Evolutionary conservation across 2,329 filamentous ascomycete species (phyloP), one percentile per base, ranked within the genome.

Genomic region (Fusarium subtropicale): DNA sequence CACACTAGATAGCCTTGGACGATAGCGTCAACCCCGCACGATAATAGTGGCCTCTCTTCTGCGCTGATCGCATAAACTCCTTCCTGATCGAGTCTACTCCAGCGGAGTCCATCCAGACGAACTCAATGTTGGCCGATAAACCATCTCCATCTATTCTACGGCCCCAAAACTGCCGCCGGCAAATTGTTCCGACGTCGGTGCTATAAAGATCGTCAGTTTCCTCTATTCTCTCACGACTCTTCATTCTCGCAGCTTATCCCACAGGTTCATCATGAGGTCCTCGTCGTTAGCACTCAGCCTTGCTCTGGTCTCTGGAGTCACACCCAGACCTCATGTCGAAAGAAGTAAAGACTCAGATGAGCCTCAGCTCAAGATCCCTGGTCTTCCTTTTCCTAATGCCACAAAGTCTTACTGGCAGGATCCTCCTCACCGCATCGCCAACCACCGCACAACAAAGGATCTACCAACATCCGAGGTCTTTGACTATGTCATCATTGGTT

Each of bases 341-440:
- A 45, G 51, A 22, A 53, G 56, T 12, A 26, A 67, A 26, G 44
- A 15, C 3, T 20, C 41, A 0, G 31, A 67, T 15, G 64, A 63
- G 20, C 26, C 52, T 10, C 57, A 60, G 8, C 63, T 67, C 12
- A 42, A 34, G 4, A 67, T 67, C 16, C 64, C 63, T 5, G 64
- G 64, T 9, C 16, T 67, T 15, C 64, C 64, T 34, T 13, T 67
- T 1, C 63, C 64, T 1, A 67, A 67, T 26, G 63, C 57, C 24
- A 67, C 64, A 26, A 66, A 67, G 16, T 39, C 64, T 3, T 67
- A 67, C 46, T 67, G 64, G 64, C 64, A 67, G 1, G 63, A 67
- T 7, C 63, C 64, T 38, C 64, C 64, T 42, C 64, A 67, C n/a
- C 57, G 63, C 13, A 67, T 67, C 24, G 64, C 64, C 28, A 63